A percentile compares a stretch with the other conserved stretches of the same genome.
Evolutionary conservation across 495 filamentous ascomycete genomes (phyloP).

Genomic region (Hypoxylon perforatum): DNA sequence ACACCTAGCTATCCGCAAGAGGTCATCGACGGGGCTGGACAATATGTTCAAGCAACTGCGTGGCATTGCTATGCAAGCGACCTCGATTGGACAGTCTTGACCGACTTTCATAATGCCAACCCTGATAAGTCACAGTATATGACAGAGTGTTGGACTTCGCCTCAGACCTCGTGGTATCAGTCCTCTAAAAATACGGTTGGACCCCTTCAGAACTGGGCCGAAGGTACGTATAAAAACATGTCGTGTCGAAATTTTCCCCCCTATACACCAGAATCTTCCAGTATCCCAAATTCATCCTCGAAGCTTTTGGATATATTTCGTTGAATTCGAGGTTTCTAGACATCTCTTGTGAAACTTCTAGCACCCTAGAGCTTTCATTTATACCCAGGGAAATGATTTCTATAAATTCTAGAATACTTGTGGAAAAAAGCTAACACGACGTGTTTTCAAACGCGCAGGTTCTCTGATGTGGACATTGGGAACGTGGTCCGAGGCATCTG

Average conservation of each 20-base stretch:
- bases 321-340: no score
- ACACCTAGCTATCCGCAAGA: conserved; percentile 59
- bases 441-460: no score
- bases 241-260: no score
- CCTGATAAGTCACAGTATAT: conserved; percentile 63
- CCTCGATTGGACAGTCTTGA: conserved; percentile 63
- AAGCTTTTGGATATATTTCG: no score
- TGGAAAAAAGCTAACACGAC: no score
- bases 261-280: no score
- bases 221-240: no score
- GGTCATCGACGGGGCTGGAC: conserved; percentile 55
- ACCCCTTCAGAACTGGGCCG: conserved; percentile 67
- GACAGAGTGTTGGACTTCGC: conserved; percentile 68
- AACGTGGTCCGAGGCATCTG: conserved; percentile 65
- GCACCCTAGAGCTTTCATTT: no score
- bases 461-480: conserved; percentile 66
- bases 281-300: no score
- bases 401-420: no score
- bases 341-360: no score
- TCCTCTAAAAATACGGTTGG: conserved; percentile 65
- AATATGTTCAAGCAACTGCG: conserved; percentile 61
- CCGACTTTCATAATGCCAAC: conserved; percentile 58
- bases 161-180: conserved; percentile 58
- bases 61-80: conserved; percentile 67
- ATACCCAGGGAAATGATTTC: no score